Base-by-base conservation (phyloP, 352 stramenopile species). In the Phytophthora nicotianae region DNA sequence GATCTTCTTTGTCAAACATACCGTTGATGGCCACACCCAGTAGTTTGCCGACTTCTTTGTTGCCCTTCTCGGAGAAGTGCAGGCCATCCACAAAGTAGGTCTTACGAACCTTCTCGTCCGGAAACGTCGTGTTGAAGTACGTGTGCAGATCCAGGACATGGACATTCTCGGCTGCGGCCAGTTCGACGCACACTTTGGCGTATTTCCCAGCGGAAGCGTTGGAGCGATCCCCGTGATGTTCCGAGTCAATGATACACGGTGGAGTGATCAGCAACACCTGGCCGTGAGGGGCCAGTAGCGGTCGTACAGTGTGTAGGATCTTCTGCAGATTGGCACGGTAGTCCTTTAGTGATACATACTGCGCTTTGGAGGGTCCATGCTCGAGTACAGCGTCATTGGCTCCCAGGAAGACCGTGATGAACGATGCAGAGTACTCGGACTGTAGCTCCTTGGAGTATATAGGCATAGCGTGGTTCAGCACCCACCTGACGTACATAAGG, bases 321-420 rank as follows among this genome's bases (percentile, higher is more conserved):
- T 61, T 32, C 20, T 65, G 62, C 3, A 90, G 56, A 47, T 90
- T 88, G 40, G 37, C 24, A 10, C 65, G 62, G 60, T 83, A 88
- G 32, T 75, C 61, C 9, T 70, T 51, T 0, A 87, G 41, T 1
- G 77, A 77, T 19, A 91, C 74, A 52, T 78, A 81, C 48, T 86
- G 76, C n/a, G 48, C 24, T 23, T 65, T 62, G 43, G 68, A 52
- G 9, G 58, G 58, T 11, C 79, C 79, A 23, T 69, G 43, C 29
- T 58, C 54, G 1, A 88, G 41, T 21, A 77, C 77, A 5, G 82
- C 79, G 61, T 91, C 82, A 32, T 91, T 91, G n/a, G 79, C 70
- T 10, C 79, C 82, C 16, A 91, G 60, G 58, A 79, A 89, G 1
- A 91, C 38, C 5, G 77, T 76, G 41, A 87, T 69, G 14, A 87